A percentile compares a stretch with the other conserved stretches of the same genome.
phyloP scores from a whole-genome alignment of 129 eudicot genomes.

The Smallanthus sonchifolius region DNA sequence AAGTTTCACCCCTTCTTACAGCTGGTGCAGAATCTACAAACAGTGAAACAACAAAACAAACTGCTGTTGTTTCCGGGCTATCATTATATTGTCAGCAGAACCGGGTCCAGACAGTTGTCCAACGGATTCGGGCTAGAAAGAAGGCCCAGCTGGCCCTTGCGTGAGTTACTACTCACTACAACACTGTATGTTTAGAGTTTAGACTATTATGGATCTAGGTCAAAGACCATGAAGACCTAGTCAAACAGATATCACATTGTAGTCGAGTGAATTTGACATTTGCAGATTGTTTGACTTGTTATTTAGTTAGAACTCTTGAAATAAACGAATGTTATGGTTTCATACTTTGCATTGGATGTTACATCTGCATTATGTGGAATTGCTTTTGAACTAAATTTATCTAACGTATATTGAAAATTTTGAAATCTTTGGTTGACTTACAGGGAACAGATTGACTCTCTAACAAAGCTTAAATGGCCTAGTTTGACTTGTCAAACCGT shows the following conservation, averaged over 20 bases:
- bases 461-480: slow-evolving; percentile 84
- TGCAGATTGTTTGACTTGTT: slow-evolving; percentile 9
- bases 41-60: slow-evolving; percentile 44
- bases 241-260: slow-evolving; percentile 28
- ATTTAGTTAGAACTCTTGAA: slow-evolving; percentile 15
- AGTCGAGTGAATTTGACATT: slow-evolving; percentile 20
- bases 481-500: slow-evolving; percentile 58
- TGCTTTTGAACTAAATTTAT: background rate
- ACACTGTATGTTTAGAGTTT: slow-evolving; percentile 51
- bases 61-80: slow-evolving; percentile 58
- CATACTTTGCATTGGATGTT: background rate
- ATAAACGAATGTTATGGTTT: slow-evolving; percentile 13
- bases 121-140: slow-evolving; percentile 79
- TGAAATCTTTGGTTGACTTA: slow-evolving; percentile 54
- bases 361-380: background rate
- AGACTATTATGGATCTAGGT: slow-evolving; percentile 29
- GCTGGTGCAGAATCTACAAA: slow-evolving; percentile 36
- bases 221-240: slow-evolving; percentile 18
- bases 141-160: slow-evolving; percentile 93
- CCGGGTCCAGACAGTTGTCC: slow-evolving; percentile 82
- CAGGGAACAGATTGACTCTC: slow-evolving; percentile 88
- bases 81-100: slow-evolving; percentile 80
- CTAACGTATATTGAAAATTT: slow-evolving; percentile 27
- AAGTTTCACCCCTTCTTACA: slow-evolving; percentile 65
- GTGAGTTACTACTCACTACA: slow-evolving; percentile 63